Evolutionary conservation across 1,139 yeast species (phyloP).

Genomic region (Suhomyces bribrorum): DNA sequence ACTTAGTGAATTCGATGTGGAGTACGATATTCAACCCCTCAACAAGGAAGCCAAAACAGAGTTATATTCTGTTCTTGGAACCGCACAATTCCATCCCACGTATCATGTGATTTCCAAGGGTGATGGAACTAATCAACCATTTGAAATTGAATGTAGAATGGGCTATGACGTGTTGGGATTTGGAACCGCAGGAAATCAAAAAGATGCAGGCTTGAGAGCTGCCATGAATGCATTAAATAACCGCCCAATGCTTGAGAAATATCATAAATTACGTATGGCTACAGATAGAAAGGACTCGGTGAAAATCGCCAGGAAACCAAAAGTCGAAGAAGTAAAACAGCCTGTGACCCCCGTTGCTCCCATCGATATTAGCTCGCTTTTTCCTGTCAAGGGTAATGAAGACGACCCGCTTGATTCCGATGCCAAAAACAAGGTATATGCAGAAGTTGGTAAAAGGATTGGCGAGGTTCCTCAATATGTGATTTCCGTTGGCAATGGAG

Average conservation of each 20-base stretch:
- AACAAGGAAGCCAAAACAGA: slow-evolving; percentile 72
- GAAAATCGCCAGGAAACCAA: slow-evolving; percentile 15
- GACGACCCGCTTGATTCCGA: slow-evolving; percentile 32
- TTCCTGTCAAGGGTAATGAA: slow-evolving; percentile 34
- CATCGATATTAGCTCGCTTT: slow-evolving; percentile 12
- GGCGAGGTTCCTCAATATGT: slow-evolving; percentile 46
- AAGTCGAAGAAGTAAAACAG: slow-evolving; percentile 5
- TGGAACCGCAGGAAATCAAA: slow-evolving; percentile 61
- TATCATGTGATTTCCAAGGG: slow-evolving; percentile 44
- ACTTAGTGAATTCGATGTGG: slow-evolving; percentile 28
- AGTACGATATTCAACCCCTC: slow-evolving; percentile 29
- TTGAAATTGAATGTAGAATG: slow-evolving; percentile 67
- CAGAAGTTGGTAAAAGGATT: slow-evolving; percentile 39
- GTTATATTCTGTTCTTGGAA: slow-evolving; percentile 77
- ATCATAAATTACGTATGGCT: slow-evolving; percentile 56
- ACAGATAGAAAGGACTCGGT: slow-evolving; percentile 56
- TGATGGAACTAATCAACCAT: slow-evolving; percentile 48
- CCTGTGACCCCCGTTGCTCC: not conserved
- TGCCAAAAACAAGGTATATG: slow-evolving; percentile 47
- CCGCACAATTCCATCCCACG: slow-evolving; percentile 64
- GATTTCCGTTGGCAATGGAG: slow-evolving; percentile 30
- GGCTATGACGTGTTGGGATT: slow-evolving; percentile 54
- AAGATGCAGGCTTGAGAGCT: slow-evolving; percentile 70
- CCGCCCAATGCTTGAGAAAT: slow-evolving; percentile 61
- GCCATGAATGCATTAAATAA: slow-evolving; percentile 72